A percentile compares a stretch with the other conserved stretches of the same genome.
These are phyloP conservation scores for Waltiozyma sp. DNA, from an alignment of 1,139 yeast genomes.

Conservation along the genomic window DNA sequence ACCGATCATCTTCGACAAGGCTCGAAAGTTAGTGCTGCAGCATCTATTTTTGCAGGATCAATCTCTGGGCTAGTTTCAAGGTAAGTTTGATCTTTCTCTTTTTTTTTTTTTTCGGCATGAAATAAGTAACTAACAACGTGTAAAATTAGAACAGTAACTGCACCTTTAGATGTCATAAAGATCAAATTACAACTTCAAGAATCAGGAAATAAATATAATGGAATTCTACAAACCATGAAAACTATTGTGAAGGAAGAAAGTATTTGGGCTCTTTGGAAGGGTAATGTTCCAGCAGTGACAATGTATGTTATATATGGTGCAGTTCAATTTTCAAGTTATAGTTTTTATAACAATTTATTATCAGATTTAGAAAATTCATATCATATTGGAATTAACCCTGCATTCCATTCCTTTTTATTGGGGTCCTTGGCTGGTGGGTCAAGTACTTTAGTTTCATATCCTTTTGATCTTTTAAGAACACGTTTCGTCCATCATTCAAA, in stretches of 20 bases:
- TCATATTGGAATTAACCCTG: conserved; percentile 23
- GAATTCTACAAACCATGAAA: conserved; percentile 25
- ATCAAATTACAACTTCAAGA: conserved; percentile 64
- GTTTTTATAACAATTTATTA: conserved; percentile 38
- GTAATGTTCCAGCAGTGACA: conserved; percentile 84
- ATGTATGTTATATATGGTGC: conserved; percentile 83
- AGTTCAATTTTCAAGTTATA: conserved; percentile 67
- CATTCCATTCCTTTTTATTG: conserved; percentile 44
- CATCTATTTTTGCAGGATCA: conserved; percentile 55
- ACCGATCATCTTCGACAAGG: conserved; percentile 46
- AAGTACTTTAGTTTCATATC: conserved; percentile 71
- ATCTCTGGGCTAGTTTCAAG: conserved; percentile 58
- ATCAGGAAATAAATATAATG: conserved; percentile 21
- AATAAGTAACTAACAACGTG: too few relatives aligned
- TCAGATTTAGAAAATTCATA: conserved; percentile 21
- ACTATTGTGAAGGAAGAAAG: conserved; percentile 41
- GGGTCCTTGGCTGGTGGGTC: conserved; percentile 72
- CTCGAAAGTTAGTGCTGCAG: conserved; percentile 31
- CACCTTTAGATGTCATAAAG: conserved; percentile 86
- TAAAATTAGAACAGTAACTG: conserved; percentile 62
- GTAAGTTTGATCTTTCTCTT: conserved; percentile 20
- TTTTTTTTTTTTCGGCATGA: too few relatives aligned
- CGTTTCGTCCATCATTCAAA: conserved; percentile 60
- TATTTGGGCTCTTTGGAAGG: conserved; percentile 74
- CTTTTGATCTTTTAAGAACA: conserved; percentile 79